Evolutionary conservation across 2,329 filamentous ascomycete species (phyloP).

Genomic region (Hymenoscyphus linearis): DNA sequence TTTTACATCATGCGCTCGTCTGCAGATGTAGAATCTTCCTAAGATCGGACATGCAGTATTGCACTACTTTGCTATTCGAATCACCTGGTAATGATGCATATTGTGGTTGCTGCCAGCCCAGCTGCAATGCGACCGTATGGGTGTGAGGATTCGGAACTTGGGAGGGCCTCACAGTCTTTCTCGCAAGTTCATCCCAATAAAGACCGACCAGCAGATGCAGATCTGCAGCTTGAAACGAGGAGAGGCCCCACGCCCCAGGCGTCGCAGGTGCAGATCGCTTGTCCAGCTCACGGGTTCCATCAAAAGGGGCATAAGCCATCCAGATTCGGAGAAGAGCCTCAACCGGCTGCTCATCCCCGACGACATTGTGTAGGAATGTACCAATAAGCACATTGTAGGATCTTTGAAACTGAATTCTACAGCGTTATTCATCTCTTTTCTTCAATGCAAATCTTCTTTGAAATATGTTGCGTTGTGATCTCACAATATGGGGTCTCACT

Average conservation of each 20-base stretch:
- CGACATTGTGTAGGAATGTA: not conserved
- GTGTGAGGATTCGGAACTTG: not conserved
- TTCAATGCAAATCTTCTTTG: not conserved
- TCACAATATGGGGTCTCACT: not conserved
- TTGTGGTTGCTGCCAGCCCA: not conserved
- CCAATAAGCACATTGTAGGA: not conserved
- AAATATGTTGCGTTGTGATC: not conserved
- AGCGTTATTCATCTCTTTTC: not conserved
- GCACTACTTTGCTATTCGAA: not conserved
- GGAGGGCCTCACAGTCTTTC: not conserved
- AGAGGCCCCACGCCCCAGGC: not conserved
- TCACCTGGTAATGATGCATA: not conserved
- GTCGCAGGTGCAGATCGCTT: slow-evolving; percentile 4
- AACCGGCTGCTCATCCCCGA: slow-evolving; percentile 1
- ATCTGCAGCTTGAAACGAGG: slow-evolving; percentile 11
- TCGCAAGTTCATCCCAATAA: slow-evolving; percentile 23
- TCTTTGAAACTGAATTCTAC: not conserved
- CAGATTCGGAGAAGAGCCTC: slow-evolving; percentile 1
- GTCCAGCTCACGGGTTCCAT: not conserved
- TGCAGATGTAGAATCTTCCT: not conserved
- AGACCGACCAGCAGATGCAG: slow-evolving; percentile 9
- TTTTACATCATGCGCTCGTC: not conserved
- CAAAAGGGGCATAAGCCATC: not conserved
- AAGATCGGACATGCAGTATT: slow-evolving; percentile 1
- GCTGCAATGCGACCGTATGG: not conserved